These are phyloP conservation scores for Fomitopsis schrenkii DNA, from an alignment of 1,284 basidiomycete genomes.

Conservation along the genomic window DNA sequence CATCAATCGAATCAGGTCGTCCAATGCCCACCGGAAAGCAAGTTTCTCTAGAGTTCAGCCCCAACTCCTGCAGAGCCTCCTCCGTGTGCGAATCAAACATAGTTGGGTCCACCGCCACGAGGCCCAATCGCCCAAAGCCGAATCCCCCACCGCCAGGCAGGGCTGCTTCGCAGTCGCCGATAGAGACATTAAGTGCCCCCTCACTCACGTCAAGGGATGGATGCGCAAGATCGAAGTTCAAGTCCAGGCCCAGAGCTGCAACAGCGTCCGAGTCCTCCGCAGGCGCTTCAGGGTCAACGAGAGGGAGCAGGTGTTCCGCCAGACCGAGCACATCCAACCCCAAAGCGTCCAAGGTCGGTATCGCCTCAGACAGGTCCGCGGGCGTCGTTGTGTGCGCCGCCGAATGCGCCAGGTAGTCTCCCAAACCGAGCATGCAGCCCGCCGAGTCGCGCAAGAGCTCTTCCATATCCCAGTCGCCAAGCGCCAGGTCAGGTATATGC, in stretches of 20 bases:
- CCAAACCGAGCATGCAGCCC: neutral
- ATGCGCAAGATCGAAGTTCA: neutral
- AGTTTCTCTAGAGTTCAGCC: too few species aligned
- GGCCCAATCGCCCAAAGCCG: neutral
- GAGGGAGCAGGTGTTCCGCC: neutral
- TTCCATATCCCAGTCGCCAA: neutral
- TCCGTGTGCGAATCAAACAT: too few species aligned
- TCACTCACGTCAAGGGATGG: neutral
- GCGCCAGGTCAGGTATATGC: neutral
- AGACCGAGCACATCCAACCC: neutral
- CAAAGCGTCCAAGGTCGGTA: neutral
- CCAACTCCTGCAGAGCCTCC: neutral
- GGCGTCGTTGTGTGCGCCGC: neutral
- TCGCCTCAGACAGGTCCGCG: neutral
- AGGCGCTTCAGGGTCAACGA: neutral
- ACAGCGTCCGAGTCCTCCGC: neutral
- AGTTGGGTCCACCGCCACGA: neutral
- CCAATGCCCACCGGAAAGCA: too few species aligned
- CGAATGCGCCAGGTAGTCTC: neutral
- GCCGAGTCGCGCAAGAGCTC: neutral
- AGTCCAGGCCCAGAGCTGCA: neutral
- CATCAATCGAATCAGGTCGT: too few species aligned
- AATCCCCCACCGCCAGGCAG: neutral
- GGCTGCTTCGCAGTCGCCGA: neutral
- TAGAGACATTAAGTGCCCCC: neutral